Conservation (phyloP, 176 grass and related monocot species). For the Eremochloa ophiuroides region DNA sequence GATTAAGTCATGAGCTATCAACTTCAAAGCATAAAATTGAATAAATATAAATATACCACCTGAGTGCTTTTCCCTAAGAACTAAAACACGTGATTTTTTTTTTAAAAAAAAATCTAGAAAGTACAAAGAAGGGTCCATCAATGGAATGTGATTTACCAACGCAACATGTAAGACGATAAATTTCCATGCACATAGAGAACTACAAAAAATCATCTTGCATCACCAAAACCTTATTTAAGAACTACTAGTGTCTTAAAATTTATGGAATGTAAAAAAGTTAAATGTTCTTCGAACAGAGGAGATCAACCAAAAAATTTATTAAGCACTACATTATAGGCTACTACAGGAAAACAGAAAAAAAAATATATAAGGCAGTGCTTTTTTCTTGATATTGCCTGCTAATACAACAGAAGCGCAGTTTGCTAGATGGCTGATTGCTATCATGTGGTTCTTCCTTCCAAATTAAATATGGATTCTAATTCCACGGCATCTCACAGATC, state of each 20-base stretch:
- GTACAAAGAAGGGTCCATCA: neutral
- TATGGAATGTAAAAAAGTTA: neutral
- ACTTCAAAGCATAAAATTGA: neutral
- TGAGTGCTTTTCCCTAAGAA: neutral
- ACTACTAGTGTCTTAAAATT: neutral
- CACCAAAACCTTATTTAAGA: neutral
- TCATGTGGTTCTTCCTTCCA: neutral
- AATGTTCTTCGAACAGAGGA: neutral
- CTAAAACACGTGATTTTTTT: neutral
- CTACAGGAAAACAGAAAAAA: neutral
- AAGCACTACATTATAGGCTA: neutral
- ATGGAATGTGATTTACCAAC: neutral
- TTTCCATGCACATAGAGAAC: conserved; percentile 8
- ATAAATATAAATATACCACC: neutral
- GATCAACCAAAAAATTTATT: neutral
- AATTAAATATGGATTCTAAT: conserved; percentile 2
- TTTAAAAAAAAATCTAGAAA: neutral
- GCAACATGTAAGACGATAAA: conserved; percentile 4
- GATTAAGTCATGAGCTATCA: neutral
- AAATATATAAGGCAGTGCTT: neutral
- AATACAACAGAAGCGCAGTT: neutral
- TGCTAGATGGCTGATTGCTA: neutral
- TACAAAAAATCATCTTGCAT: neutral
- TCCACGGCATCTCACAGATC: neutral
- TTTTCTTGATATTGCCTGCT: neutral